phyloP scores from a whole-genome alignment of 768 basidiomycete genomes.

The Kondoa subrosea region DNA sequence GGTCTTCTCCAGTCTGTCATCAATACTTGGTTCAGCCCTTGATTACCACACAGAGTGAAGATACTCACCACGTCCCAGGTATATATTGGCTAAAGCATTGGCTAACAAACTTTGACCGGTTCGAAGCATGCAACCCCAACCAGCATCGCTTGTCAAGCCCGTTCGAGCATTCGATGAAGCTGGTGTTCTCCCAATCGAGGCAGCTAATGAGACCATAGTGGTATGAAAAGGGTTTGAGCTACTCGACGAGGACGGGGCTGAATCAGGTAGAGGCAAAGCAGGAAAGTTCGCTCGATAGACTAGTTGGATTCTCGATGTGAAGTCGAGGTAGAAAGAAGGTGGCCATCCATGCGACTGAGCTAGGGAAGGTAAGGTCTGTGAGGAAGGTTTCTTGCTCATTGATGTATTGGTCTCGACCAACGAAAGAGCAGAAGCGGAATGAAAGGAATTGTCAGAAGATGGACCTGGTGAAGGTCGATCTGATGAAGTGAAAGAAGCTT shows the following conservation, averaged over 20 bases:
- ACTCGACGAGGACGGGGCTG: conserved; percentile 26
- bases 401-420: not conserved
- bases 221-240: conserved; percentile 34
- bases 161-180: conserved; percentile 44
- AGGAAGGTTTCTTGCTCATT: conserved; percentile 29
- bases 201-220: conserved; percentile 18
- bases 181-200: conserved; percentile 44
- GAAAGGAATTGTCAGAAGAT: not conserved
- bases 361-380: conserved; percentile 23
- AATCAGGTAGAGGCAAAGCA: conserved; percentile 43
- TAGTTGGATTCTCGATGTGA: conserved; percentile 71
- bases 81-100: conserved; percentile 56
- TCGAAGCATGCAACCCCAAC: conserved; percentile 83
- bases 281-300: conserved; percentile 79
- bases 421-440: not conserved
- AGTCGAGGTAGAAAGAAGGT: conserved; percentile 68
- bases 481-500: conserved; percentile 30
- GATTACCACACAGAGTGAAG: not conserved
- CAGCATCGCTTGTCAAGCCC: conserved; percentile 66
- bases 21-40: not conserved
- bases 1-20: conserved; percentile 62
- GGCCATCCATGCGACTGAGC: conserved; percentile 42
- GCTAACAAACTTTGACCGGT: conserved; percentile 73
- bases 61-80: conserved; percentile 53
- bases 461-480: conserved; percentile 25